Conservation (phyloP, 2,329 filamentous ascomycete genomes). For the Lasiodiplodia theobromae region DNA sequence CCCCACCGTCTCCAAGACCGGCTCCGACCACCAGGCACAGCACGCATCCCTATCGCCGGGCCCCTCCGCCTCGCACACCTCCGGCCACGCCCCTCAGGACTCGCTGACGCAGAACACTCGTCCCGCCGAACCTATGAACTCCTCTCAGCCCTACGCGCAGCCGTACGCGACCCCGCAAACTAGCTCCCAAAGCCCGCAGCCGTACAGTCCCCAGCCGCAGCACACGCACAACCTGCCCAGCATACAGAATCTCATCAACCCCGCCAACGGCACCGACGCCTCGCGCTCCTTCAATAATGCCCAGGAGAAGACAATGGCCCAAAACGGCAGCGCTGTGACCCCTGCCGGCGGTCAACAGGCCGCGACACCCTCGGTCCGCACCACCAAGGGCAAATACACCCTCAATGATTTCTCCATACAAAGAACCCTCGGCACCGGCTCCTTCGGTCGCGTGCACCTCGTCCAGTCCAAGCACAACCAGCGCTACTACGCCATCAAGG, state of each 20-base stretch:
- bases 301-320: slow-evolving; percentile 34
- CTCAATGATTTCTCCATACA: slow-evolving; percentile 88
- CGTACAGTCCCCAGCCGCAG: slow-evolving; percentile 26
- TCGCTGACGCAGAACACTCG: slow-evolving; percentile 28
- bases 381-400: slow-evolving; percentile 97
- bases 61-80: slow-evolving; percentile 28
- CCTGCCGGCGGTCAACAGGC: slow-evolving; percentile 43
- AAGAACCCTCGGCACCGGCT: slow-evolving; percentile 92
- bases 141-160: slow-evolving; percentile 41
- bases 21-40: slow-evolving; percentile 37
- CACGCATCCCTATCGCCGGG: slow-evolving; percentile 30
- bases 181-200: slow-evolving; percentile 31
- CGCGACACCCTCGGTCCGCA: slow-evolving; percentile 55
- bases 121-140: slow-evolving; percentile 50
- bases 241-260: slow-evolving; percentile 85
- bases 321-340: slow-evolving; percentile 47
- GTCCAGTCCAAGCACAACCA: slow-evolving; percentile 99
- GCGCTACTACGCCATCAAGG: slow-evolving; percentile 97
- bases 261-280: slow-evolving; percentile 48
- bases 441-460: slow-evolving; percentile 94
- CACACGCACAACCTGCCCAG: slow-evolving; percentile 74
- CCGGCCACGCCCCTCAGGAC: slow-evolving; percentile 35
- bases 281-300: slow-evolving; percentile 37
- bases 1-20: slow-evolving; percentile 42
- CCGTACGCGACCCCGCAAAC: slow-evolving; percentile 43